Conservation (phyloP, 75 land plant genomes). For the Pinus tabuliformis region DNA sequence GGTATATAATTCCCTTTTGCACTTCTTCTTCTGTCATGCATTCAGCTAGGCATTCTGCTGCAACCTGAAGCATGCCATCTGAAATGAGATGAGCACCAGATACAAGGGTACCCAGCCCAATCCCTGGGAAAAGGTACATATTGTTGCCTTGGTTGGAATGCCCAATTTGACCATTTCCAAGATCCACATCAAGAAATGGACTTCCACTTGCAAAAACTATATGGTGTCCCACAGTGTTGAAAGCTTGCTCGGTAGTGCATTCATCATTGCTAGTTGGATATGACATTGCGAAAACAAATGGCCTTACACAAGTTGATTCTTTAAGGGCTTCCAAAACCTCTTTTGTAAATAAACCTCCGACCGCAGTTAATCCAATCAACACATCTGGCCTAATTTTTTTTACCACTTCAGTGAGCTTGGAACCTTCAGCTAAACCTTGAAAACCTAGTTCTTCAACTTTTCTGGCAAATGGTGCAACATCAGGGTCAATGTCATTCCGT, state of each 20-base stretch:
- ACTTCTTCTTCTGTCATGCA: conserved; percentile 88
- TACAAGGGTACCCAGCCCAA: conserved; percentile 94
- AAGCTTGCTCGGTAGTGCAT: conserved; percentile 95
- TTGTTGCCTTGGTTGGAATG: conserved; percentile 98
- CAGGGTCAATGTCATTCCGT: no score
- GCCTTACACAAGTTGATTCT: conserved; percentile 77
- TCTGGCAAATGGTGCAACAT: no score
- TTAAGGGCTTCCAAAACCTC: conserved; percentile 92
- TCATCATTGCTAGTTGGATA: conserved; percentile 99
- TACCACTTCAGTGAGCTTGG: no score
- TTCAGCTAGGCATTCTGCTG: conserved; percentile 91
- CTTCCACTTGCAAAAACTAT: conserved; percentile 98
- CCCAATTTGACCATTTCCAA: conserved; percentile 88
- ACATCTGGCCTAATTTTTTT: conserved; percentile 94
- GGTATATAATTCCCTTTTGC: conserved; percentile 73
- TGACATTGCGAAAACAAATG: conserved; percentile 97
- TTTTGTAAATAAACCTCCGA: conserved; percentile 88
- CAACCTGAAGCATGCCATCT: conserved; percentile 98
- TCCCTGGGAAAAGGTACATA: conserved; percentile 99
- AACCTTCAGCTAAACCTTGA: no score
- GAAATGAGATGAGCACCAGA: conserved; percentile 80
- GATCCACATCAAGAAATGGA: conserved; percentile 86
- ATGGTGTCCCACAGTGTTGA: conserved; percentile 75
- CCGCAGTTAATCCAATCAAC: conserved; percentile 92
- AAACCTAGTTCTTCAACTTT: no score